Conservation (phyloP, 495 filamentous ascomycete genomes). For the Xylaria bambusicola region DNA sequence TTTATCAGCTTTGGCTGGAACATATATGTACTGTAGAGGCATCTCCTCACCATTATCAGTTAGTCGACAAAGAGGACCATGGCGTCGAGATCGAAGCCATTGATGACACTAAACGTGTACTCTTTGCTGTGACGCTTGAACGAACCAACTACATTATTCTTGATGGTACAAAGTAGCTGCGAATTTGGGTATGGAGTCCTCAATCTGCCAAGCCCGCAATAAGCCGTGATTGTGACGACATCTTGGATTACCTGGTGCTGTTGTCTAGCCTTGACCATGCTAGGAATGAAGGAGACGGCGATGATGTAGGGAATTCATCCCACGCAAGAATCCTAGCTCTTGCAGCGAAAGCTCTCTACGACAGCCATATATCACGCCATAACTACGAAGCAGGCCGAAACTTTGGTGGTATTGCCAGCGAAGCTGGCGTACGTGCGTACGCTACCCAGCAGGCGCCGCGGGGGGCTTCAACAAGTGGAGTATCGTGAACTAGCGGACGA, state of each 20-base stretch:
- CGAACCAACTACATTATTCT: background rate
- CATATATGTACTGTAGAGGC: background rate
- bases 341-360: slow-evolving; percentile 6
- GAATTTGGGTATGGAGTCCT: too few species aligned
- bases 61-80: slow-evolving; percentile 4
- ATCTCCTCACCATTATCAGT: background rate
- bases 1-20: background rate
- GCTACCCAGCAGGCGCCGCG: slow-evolving; percentile 9
- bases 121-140: background rate
- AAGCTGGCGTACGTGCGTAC: slow-evolving; percentile 7
- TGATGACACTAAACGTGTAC: background rate
- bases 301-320: background rate
- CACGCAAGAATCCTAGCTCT: slow-evolving; percentile 5
- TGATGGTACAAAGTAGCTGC: background rate
- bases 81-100: slow-evolving; percentile 10
- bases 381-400: background rate
- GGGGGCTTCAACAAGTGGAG: slow-evolving; percentile 7
- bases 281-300: background rate
- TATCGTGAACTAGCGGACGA: slow-evolving; percentile 3
- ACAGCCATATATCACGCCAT: slow-evolving; percentile 8
- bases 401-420: slow-evolving; percentile 8
- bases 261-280: slow-evolving; percentile 4
- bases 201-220: background rate
- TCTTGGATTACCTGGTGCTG: background rate
- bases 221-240: slow-evolving; percentile 16